Evolutionary conservation across 1,284 basidiomycete genomes (phyloP).

Genomic region (Ustilago xerochloae): DNA sequence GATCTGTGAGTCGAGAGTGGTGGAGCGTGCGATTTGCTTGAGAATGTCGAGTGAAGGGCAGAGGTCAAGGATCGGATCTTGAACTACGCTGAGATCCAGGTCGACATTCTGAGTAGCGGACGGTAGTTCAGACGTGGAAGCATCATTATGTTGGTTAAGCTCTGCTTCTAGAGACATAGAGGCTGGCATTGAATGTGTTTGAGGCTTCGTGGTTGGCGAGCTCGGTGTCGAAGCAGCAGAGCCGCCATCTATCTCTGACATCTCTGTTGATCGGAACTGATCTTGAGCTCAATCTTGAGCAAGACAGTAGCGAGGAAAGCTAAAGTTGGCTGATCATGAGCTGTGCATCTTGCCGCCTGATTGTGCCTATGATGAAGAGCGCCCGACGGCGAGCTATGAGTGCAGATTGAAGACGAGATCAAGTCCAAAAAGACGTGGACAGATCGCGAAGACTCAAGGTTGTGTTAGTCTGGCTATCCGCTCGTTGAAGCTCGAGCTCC

Average conservation of each 20-base stretch:
- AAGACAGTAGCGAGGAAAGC: no score
- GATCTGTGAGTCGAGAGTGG: conserved; percentile 1
- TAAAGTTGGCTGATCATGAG: background rate
- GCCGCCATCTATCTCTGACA: background rate
- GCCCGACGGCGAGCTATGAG: no score
- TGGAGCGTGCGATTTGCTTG: conserved; percentile 31
- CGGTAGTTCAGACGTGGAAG: background rate
- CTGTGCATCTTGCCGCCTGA: no score
- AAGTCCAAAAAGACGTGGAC: no score
- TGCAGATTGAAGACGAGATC: no score
- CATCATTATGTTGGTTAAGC: background rate
- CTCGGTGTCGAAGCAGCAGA: background rate
- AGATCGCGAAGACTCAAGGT: no score
- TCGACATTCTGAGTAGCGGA: background rate
- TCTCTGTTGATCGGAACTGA: background rate
- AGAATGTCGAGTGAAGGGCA: conserved; percentile 53
- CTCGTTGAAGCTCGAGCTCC: no score
- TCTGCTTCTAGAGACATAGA: conserved; percentile 10
- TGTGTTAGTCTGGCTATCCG: no score
- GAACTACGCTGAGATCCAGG: conserved; percentile 37
- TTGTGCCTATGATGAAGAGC: no score
- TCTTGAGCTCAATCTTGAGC: no score
- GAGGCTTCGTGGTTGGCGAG: background rate
- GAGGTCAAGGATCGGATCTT: conserved; percentile 50
- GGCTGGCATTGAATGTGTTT: background rate